These are phyloP conservation scores for Diaporthe citrichinensis DNA, from an alignment of 2,329 filamentous ascomycete genomes.

Conservation along the genomic window DNA sequence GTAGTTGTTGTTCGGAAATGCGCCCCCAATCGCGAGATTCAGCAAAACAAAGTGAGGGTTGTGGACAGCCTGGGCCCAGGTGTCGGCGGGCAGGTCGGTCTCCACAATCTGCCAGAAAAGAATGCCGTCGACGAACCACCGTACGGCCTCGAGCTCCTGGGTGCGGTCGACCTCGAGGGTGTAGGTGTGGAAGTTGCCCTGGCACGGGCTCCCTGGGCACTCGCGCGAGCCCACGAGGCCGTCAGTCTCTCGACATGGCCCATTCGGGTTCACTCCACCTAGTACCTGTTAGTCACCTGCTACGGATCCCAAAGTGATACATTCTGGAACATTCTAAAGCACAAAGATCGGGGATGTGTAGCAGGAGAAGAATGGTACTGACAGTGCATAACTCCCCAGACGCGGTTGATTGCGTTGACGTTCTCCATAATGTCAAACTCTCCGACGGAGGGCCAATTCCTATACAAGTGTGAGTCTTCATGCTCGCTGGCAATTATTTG, in stretches of 20 bases:
- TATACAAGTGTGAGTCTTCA: neutral
- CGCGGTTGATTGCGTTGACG: conserved; percentile 60
- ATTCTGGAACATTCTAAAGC: too few species aligned
- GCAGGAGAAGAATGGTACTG: too few species aligned
- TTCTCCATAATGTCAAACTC: conserved; percentile 69
- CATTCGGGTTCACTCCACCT: conserved; percentile 57
- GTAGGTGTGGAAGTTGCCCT: conserved; percentile 31
- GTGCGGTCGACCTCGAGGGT: conserved; percentile 22
- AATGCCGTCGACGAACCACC: conserved; percentile 28
- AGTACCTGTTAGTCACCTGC: too few species aligned
- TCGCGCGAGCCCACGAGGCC: conserved; percentile 22
- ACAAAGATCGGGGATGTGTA: too few species aligned
- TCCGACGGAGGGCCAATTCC: conserved; percentile 62
- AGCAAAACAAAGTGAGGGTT: conserved; percentile 11
- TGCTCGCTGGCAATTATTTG: neutral
- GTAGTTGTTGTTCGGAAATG: conserved; percentile 10
- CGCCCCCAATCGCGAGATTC: conserved; percentile 9
- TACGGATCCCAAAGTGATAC: too few species aligned
- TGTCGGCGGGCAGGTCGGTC: conserved; percentile 13
- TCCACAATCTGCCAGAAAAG: conserved; percentile 22
- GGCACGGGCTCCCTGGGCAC: conserved; percentile 17
- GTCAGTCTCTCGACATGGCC: conserved; percentile 54
- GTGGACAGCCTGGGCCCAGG: conserved; percentile 19
- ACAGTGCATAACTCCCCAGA: conserved; percentile 65
- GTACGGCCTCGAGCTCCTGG: conserved; percentile 22